Conservation (phyloP, 2,329 filamentous ascomycete species). For the Penicillium sp. region DNA sequence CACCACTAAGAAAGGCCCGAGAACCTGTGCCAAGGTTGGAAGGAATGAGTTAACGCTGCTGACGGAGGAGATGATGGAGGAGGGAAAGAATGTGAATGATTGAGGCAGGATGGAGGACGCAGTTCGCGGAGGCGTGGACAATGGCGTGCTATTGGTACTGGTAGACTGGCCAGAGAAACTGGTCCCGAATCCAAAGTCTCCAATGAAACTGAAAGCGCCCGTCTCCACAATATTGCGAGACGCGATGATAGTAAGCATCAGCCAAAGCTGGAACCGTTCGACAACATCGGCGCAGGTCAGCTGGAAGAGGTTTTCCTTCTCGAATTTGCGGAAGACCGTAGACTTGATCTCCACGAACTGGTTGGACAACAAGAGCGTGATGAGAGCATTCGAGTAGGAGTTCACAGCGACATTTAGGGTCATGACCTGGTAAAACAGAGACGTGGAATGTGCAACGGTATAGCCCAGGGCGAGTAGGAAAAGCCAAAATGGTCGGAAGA, state of each 20-base stretch:
- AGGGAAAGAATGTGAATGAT: conserved; percentile 78
- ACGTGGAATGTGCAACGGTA: conserved; percentile 83
- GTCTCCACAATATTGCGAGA: conserved; percentile 96
- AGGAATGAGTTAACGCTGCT: conserved; percentile 49
- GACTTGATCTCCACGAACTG: conserved; percentile 99
- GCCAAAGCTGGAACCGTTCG: conserved; percentile 94
- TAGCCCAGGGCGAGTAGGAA: conserved; percentile 86
- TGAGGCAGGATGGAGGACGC: conserved; percentile 78
- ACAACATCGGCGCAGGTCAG: conserved; percentile 96
- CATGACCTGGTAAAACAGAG: conserved; percentile 96
- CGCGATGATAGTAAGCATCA: conserved; percentile 95
- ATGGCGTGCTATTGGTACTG: conserved; percentile 54
- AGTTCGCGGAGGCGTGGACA: conserved; percentile 59
- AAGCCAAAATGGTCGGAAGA: conserved; percentile 86
- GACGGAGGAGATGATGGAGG: conserved; percentile 56
- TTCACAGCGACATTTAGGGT: conserved; percentile 98
- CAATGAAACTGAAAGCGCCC: conserved; percentile 70
- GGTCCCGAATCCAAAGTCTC: conserved; percentile 39
- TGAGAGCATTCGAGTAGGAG: conserved; percentile 92
- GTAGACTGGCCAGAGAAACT: conserved; percentile 35
- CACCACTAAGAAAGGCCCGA: conserved; percentile 92
- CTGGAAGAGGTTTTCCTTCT: conserved; percentile 97
- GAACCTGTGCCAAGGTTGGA: conserved; percentile 69
- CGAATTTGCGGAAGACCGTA: conserved; percentile 97
- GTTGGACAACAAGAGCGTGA: conserved; percentile 92